These are phyloP conservation scores for Penicillium arizonense DNA, from an alignment of 495 filamentous ascomycete genomes.

Conservation along the genomic window DNA sequence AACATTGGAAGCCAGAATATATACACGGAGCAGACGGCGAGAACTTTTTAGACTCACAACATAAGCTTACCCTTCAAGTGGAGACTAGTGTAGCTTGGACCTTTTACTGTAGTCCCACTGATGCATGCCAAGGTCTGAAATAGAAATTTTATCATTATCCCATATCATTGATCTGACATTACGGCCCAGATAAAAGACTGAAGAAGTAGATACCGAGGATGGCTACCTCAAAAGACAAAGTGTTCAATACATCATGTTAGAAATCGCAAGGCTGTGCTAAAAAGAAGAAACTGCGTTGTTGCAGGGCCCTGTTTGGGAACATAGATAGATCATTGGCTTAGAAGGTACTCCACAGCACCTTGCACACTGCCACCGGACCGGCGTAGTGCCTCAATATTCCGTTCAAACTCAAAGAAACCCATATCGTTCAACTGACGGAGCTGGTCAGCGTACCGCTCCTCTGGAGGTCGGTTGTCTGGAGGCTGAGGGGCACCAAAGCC, in stretches of 20 bases:
- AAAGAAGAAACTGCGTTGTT: neutral
- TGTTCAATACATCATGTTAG: slow-evolving; percentile 17
- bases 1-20: no score
- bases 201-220: slow-evolving; percentile 11
- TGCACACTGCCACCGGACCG: slow-evolving; percentile 91
- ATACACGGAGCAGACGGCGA: no score
- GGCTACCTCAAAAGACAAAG: slow-evolving; percentile 13
- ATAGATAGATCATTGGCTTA: slow-evolving; percentile 33
- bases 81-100: neutral
- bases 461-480: slow-evolving; percentile 80
- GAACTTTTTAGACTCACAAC: no score
- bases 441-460: slow-evolving; percentile 90
- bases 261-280: slow-evolving; percentile 7
- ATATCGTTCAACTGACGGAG: slow-evolving; percentile 95
- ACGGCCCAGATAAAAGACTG: slow-evolving; percentile 6
- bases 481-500: slow-evolving; percentile 48
- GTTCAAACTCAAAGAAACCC: slow-evolving; percentile 96
- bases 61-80: neutral
- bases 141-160: neutral
- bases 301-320: neutral
- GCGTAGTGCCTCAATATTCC: slow-evolving; percentile 86
- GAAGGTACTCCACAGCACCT: slow-evolving; percentile 81
- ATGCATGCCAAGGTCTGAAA: neutral
- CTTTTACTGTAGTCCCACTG: neutral
- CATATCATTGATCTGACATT: neutral